Evolutionary conservation across 2,329 filamentous ascomycete genomes (phyloP), one percentile per base, ranked within the genome.

Genomic region (Hypomyces perniciosus): DNA sequence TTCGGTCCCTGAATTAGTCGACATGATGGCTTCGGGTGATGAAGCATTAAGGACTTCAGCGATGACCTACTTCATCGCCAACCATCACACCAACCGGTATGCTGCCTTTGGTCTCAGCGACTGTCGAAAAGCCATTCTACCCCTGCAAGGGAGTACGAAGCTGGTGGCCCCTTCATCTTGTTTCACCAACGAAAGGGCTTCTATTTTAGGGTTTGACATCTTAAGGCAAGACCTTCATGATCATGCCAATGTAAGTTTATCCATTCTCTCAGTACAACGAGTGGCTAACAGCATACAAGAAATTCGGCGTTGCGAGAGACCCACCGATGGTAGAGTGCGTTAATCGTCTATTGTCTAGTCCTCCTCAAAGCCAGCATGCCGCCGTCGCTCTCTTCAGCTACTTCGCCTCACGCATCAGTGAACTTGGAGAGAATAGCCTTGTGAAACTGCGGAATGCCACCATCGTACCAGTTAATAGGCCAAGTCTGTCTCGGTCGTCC

Each of bases 251-350:
- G 72, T 75, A 65, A 62, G 72, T 58, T n/a, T n/a, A n/a, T 26
- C 4, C n/a, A 1, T 39, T 31, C 8, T 33, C 20, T 29, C 20
- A 1, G 4, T n/a, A 35, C 2, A 2, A 34, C 2, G 27, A 6
- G 30, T 9, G 8, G 31, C 54, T 61, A 35, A 61, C 38, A 37
- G 13, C 20, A 20, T 3, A 10, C 13, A 46, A 78, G 49, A 92
- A 93, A 70, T 90, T 99, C 61, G 91, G 90, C 1, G 90, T 99
- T 5, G 79, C 80, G n/a, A 71, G 79, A 48, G 85, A 99, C 65
- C 93, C 95, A 1, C 81, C 84, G 0, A 86, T 97, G 54, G 74
- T 76, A 1, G 81, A 85, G 28, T 96, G 90, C 62, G 80, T 95
- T 9, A 83, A 86, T 38, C 79, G 81, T 28, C 72, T 99, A 38